Conservation (phyloP, 2,329 filamentous ascomycete species). For the Fusarium illudens region DNA sequence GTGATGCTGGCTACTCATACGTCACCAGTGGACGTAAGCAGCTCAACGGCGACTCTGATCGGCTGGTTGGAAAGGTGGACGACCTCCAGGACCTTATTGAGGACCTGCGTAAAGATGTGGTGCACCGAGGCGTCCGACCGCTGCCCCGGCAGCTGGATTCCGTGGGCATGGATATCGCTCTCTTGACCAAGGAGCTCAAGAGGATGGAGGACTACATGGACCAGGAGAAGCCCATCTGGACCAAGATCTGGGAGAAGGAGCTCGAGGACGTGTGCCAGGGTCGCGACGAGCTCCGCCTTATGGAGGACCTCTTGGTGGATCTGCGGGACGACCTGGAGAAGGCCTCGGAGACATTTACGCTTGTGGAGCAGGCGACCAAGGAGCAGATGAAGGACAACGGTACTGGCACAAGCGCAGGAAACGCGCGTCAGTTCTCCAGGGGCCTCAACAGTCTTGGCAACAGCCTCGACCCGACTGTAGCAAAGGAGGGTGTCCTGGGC, state of each 20-base stretch:
- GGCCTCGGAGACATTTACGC: constrained; percentile 88
- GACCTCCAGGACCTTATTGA: constrained; percentile 97
- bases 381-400: constrained; percentile 86
- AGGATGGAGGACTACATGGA: constrained; percentile 93
- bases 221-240: constrained; percentile 95
- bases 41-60: constrained; percentile 86
- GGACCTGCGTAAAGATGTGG: constrained; percentile 96
- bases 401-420: constrained; percentile 58
- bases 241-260: constrained; percentile 99
- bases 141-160: constrained; percentile 87
- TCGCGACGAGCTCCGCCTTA: constrained; percentile 91
- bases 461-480: constrained; percentile 74
- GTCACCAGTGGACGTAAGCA: constrained; percentile 88
- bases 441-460: constrained; percentile 63
- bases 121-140: constrained; percentile 89
- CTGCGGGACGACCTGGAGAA: constrained; percentile 95
- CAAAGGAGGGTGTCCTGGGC: constrained; percentile 89
- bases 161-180: constrained; percentile 87
- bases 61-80: constrained; percentile 89
- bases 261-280: constrained; percentile 96
- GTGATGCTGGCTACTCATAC: constrained; percentile 83
- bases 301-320: constrained; percentile 93
- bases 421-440: constrained; percentile 64
- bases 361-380: constrained; percentile 98
- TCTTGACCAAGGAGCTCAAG: constrained; percentile 85